A percentile compares a stretch with the other conserved stretches of the same genome.
Evolutionary conservation across 2,329 filamentous ascomycete genomes (phyloP).

Genomic region (Sporothrix globosa): DNA sequence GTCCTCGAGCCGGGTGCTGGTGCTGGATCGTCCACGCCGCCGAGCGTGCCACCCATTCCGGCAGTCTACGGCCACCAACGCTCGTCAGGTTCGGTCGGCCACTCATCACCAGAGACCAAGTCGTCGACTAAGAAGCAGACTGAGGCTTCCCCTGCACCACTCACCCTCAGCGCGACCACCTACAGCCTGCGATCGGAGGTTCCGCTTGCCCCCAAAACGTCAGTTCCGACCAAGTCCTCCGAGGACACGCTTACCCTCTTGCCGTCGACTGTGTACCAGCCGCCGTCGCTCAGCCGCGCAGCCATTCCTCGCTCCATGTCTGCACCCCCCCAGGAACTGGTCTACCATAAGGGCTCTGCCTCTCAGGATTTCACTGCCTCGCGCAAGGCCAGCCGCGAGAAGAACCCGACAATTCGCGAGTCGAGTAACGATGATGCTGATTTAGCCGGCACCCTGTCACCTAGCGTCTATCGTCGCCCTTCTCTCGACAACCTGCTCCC

Average conservation of each 20-base stretch:
- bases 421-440: neutral
- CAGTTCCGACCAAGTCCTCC: conserved; percentile 10
- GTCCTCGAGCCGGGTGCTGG: conserved; percentile 64
- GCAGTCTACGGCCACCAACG: conserved; percentile 48
- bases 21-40: conserved; percentile 41
- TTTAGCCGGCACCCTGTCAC: neutral
- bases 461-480: conserved; percentile 45
- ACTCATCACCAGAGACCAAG: conserved; percentile 36
- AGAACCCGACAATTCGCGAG: conserved; percentile 28
- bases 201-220: conserved; percentile 33
- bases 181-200: conserved; percentile 35
- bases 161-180: conserved; percentile 34
- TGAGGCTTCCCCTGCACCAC: conserved; percentile 28
- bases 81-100: conserved; percentile 43
- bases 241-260: conserved; percentile 51
- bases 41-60: conserved; percentile 59
- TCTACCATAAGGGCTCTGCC: conserved; percentile 31
- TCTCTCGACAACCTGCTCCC: conserved; percentile 56
- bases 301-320: conserved; percentile 65
- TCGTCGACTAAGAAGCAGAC: conserved; percentile 41
- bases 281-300: conserved; percentile 49
- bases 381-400: conserved; percentile 23
- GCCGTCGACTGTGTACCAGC: conserved; percentile 64
- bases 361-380: conserved; percentile 16
- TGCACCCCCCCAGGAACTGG: conserved; percentile 56